Percentiles rank a stretch among this genome's conserved stretches.
phyloP scores from a whole-genome alignment of 352 stramenopile genomes.

The Globisporangium solare region DNA sequence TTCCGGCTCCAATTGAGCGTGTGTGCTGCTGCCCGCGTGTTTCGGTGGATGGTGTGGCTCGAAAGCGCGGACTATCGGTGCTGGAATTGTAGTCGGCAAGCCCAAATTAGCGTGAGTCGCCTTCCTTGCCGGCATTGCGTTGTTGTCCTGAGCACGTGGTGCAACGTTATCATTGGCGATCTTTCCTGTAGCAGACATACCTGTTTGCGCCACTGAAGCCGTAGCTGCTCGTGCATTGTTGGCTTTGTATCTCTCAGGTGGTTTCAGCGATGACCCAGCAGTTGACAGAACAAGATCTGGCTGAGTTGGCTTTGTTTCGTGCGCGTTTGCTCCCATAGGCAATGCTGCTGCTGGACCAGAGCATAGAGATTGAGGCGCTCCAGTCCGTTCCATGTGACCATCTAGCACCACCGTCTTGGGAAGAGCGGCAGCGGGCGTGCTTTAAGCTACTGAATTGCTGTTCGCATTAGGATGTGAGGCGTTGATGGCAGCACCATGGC shows the following conservation, averaged over 20 bases:
- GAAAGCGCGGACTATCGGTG: not conserved
- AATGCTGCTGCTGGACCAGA: too few species aligned
- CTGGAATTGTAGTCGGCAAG: not conserved
- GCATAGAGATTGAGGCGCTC: too few species aligned
- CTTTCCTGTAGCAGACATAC: not conserved
- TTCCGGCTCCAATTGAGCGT: slow-evolving; percentile 8
- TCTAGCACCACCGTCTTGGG: too few species aligned
- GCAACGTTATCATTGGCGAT: not conserved
- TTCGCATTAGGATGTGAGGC: too few species aligned
- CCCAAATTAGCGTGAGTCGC: not conserved
- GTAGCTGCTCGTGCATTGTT: not conserved
- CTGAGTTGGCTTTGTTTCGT: not conserved
- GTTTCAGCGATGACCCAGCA: slow-evolving; percentile 3
- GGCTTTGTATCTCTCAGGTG: not conserved
- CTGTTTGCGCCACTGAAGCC: not conserved
- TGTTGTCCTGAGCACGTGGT: not conserved
- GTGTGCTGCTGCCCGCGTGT: not conserved
- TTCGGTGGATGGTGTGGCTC: not conserved
- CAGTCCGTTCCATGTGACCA: too few species aligned
- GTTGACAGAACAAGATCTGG: not conserved
- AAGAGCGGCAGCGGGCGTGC: not conserved
- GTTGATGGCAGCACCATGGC: too few species aligned
- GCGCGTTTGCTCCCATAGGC: not conserved
- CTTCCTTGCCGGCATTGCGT: not conserved
- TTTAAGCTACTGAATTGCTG: not conserved